These are phyloP conservation scores for Peziza echinospora DNA, from an alignment of 495 filamentous ascomycete species.

Conservation along the genomic window DNA sequence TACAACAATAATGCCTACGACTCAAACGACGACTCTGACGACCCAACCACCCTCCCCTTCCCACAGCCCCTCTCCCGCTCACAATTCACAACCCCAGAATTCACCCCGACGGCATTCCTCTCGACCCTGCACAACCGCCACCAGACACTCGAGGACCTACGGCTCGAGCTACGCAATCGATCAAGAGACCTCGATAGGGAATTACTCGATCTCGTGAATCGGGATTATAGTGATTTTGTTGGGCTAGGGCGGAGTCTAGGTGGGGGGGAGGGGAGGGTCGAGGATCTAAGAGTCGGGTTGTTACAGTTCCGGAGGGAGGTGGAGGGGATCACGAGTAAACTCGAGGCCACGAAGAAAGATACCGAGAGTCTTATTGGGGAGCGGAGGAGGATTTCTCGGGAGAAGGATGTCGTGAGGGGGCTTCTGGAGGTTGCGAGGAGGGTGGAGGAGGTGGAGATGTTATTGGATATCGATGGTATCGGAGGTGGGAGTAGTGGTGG, in stretches of 20 bases:
- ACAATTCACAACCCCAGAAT: slow-evolving; percentile 28
- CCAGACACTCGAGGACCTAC: slow-evolving; percentile 87
- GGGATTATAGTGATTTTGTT: slow-evolving; percentile 79
- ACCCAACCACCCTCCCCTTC: slow-evolving; percentile 11
- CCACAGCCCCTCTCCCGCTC: slow-evolving; percentile 9
- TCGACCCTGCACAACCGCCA: slow-evolving; percentile 65
- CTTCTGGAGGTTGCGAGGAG: slow-evolving; percentile 51
- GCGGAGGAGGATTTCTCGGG: slow-evolving; percentile 28
- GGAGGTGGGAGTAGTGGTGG: slow-evolving; percentile 16
- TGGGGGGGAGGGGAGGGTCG: slow-evolving; percentile 77
- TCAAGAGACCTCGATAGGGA: slow-evolving; percentile 56
- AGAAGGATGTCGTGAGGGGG: slow-evolving; percentile 37
- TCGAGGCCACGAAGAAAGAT: slow-evolving; percentile 32
- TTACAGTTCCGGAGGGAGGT: slow-evolving; percentile 68
- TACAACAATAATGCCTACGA: background rate
- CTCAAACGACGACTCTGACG: background rate
- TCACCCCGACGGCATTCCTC: slow-evolving; percentile 65
- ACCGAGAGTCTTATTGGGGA: slow-evolving; percentile 33
- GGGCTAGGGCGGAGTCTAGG: slow-evolving; percentile 57
- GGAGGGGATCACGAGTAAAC: slow-evolving; percentile 31
- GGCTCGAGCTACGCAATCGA: slow-evolving; percentile 58
- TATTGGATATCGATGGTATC: slow-evolving; percentile 32
- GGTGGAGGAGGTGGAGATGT: slow-evolving; percentile 51
- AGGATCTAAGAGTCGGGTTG: slow-evolving; percentile 73
- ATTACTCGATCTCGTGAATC: slow-evolving; percentile 78